Base-by-base conservation (phyloP, 441 rosid species). In the Arabidopsis hybrid region DNA sequence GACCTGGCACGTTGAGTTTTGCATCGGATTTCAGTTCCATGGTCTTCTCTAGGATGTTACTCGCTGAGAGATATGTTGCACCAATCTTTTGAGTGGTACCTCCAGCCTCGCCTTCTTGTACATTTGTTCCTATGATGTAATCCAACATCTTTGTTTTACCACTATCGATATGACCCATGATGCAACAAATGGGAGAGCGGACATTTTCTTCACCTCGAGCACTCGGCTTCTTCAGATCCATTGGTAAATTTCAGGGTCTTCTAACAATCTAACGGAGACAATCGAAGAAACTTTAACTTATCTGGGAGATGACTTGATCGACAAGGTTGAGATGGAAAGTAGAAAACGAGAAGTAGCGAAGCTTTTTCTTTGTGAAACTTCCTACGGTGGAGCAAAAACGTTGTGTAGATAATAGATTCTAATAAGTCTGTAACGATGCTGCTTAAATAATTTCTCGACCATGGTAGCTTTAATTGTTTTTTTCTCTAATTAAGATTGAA, bases 71-170 rank as follows among this genome's bases (percentile, higher is more conserved):
- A 78, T 90, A 95, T 46, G 99, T 95, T 61, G 98, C 99, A 78
- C 98, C 99, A 75, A 95, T 93, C 83, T 95, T 98, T 69, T 95
- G 98, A 45, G 99, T 95, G 56, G 93, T 93, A 71, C 98, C 97
- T 68, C 99, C 98, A 65, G 93, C 98, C 84, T 93, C 99, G 72
- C 98, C 99, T 89, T 93, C 98, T 85, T 91, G 99, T 49, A 95
- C 99, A 83, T 91, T 91, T 60, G 97, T 95, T 57, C 98, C 97
- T 76, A 97, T 86, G 59, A 95, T 93, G 82, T 93, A 95, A 81
- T 95, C 99, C 74, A 93, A 80, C 49, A 95, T 82, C 87, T 95
- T 95, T 29, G 99, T 95, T 84, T 95, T 95, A 72, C 99, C 98
- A 71, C 95, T 89, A 82, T 95, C 99, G 17, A 95, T 98, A 73